Evolutionary conservation across 2,329 filamentous ascomycete genomes (phyloP).

Genomic region (Venturiaceae sp.): DNA sequence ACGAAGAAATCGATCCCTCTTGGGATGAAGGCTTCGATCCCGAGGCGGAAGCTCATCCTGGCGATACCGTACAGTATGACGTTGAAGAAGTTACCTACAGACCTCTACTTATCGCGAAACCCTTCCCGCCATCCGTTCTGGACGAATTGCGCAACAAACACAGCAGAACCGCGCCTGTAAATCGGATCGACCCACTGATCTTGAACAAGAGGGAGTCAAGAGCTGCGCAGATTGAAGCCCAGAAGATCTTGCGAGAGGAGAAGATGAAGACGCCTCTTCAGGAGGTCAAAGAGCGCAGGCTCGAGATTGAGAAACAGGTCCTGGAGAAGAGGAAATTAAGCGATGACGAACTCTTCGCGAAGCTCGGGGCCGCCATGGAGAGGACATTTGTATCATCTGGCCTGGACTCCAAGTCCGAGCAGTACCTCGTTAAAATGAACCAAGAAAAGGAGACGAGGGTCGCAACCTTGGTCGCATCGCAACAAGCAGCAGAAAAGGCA

Average conservation of each 20-base stretch:
- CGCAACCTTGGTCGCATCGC: neutral
- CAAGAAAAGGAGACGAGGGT: neutral
- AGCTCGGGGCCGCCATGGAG: neutral
- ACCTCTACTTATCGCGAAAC: constrained; percentile 66
- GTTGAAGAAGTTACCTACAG: constrained; percentile 68
- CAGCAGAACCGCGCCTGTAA: constrained; percentile 30
- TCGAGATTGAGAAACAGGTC: neutral
- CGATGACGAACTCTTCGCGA: neutral
- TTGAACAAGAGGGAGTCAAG: neutral
- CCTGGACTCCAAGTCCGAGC: neutral
- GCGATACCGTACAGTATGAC: constrained; percentile 56
- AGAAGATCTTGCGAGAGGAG: neutral
- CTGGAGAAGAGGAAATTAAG: neutral
- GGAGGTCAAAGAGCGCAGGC: neutral
- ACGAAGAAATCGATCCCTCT: constrained; percentile 21
- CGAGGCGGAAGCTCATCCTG: neutral
- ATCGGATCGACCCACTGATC: neutral
- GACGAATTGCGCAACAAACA: constrained; percentile 81
- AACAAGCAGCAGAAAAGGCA: neutral
- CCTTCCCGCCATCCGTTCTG: constrained; percentile 69
- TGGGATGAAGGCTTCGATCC: constrained; percentile 40
- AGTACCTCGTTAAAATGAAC: neutral
- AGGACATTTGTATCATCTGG: neutral
- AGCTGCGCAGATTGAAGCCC: neutral
- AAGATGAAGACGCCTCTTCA: constrained; percentile 1